Base-by-base conservation (phyloP, 352 stramenopile species). In the Pythium dissotocum region DNA sequence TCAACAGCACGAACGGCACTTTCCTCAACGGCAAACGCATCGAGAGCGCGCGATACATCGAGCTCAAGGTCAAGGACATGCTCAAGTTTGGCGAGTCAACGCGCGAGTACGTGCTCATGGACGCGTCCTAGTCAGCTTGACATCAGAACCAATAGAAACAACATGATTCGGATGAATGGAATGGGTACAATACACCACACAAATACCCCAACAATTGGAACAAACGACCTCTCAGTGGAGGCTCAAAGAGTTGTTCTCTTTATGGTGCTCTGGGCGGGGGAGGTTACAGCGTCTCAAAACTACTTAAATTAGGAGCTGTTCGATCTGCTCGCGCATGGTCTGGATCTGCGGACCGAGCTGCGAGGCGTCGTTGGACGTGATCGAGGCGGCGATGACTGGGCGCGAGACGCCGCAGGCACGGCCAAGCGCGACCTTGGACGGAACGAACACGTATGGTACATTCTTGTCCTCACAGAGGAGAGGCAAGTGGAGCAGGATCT, bases 401-500 rank as follows among this genome's bases (percentile, higher is more conserved):
- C 98, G 93, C 62, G 97, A 99, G 30, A 99, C 98, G 66, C 98
- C 98, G 82, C 98, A 99, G 18, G 98, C 98, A 63, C 98, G 90
- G 77, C 98, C 98, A 48, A 99, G 86, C 24, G 98, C 98, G 71
- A 99, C 93, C 86, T 99, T 99, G 77, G 95, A 99, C 69, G 97
- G 97, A 53, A 94, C 87, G 74, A 97, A 94, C 75, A 95, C 87
- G 75, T 95, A 96, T 78, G 88, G 87, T 82, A 96, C 87, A 89
- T 94, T 95, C 82, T 99, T 99, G 87, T 99, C 97, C 88, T 99
- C 97, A 78, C 97, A 99, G 58, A 99, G 82, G 51, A 99, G 83
- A 40, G 98, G 98, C 64, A 99, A 87, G 87, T 99, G 98, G 49
- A 99, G 90, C 66, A 99, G 83, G 83, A 99, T 99, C 80, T 99